Evolutionary conservation across 345 rosid genomes (phyloP).

Genomic region (Erysimum cheiranthoides): DNA sequence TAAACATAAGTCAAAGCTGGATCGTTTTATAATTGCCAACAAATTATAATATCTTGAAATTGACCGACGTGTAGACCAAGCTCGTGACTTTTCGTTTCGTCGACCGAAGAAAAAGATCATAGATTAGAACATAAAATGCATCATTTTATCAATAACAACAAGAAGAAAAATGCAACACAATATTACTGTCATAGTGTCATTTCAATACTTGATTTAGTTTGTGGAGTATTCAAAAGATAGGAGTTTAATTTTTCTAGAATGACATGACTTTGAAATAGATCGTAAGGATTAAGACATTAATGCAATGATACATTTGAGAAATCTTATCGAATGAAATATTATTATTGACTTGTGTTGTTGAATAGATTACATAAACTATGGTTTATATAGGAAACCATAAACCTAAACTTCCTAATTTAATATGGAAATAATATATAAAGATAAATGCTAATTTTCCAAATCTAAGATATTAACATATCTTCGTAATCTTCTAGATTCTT

Average conservation of each 20-base stretch:
- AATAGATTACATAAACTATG: no score
- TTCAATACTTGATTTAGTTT: conserved; percentile 8
- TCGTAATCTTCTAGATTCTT: no score
- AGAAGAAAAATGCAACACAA: neutral
- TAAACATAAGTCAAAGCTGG: conserved; percentile 18
- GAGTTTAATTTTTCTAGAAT: neutral
- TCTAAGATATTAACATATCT: no score
- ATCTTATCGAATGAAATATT: no score
- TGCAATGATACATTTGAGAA: conserved; percentile 11
- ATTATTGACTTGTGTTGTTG: no score
- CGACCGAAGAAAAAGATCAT: neutral
- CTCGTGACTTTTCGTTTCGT: neutral
- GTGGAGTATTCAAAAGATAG: neutral
- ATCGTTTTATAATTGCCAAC: neutral
- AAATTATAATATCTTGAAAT: neutral
- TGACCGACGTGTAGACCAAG: conserved; percentile 1
- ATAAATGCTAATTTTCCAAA: no score
- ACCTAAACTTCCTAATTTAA: no score
- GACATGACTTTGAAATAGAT: neutral
- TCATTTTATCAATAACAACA: conserved; percentile 3
- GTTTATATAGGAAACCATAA: no score
- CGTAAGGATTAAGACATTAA: neutral
- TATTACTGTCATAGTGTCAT: neutral
- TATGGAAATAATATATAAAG: no score
- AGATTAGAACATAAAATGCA: neutral